Evolutionary conservation across 768 basidiomycete species (phyloP), one percentile per base, ranked within the genome.

Genomic region (Phylloporus sp.): DNA sequence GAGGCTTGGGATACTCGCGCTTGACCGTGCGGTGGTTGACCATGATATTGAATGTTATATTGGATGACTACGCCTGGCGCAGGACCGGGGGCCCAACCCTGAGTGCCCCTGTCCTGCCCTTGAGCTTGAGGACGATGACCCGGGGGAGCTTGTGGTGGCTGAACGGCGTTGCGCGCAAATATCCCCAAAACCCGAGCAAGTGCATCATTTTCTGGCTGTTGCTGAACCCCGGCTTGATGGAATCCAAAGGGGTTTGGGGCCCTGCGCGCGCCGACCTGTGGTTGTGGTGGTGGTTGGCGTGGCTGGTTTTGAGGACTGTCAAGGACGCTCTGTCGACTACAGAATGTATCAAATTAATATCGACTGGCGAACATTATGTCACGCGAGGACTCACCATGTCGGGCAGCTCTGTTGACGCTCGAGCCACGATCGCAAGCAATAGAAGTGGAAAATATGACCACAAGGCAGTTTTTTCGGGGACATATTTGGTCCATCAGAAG

Each of bases 371-470:
- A 52, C 13, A 34, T 13, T 38, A 22, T 27, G 15, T 16, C 13
- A 40, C 44, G 52, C 50, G 20, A 29, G 69, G 18, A 10, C 86
- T 70, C 45, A 95, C 95, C 95, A 99, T 36, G 97, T 99, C 2
- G 97, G 97, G 68, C 97, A 99, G 60, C 91, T 98, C 70, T 98
- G 97, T 68, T 99, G 97, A 39, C 97, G 80, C 70, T 99, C 97
- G 24, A 99, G 79, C 97, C 97, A 99, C 20, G 92, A 95, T 35
- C 93, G 80, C 56, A 99, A 79, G 70, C 97, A 99, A 63, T 97
- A 85, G 68, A 97, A 95, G 71, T 99, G 97, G 74, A 99, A 99
- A 38, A 97, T 85, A 68, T 99, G 97, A 1, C 95, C 95, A 71
- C 97, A 99, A 9, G 88, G 91, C 22, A 99, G 75, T 66, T 92